Evolutionary conservation across 2,329 filamentous ascomycete species (phyloP).

Genomic region (Septoria petroselini): DNA sequence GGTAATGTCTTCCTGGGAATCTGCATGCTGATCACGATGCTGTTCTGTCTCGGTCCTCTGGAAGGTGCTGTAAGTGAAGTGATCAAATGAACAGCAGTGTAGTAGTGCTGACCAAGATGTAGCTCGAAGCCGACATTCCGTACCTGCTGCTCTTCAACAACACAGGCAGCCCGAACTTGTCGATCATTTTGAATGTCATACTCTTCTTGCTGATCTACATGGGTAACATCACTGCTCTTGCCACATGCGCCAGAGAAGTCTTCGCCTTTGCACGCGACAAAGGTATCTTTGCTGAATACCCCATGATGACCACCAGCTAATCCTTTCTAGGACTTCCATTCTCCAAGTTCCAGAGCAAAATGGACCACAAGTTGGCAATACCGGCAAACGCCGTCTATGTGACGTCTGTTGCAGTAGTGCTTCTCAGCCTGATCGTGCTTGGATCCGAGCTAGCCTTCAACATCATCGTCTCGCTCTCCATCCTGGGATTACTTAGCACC

Average conservation of each 20-base stretch:
- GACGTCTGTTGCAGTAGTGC: conserved; percentile 32
- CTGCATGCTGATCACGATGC: conserved; percentile 30
- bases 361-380: conserved; percentile 33
- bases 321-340: conserved; percentile 34
- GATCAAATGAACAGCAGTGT: neutral
- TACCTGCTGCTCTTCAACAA: conserved; percentile 33
- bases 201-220: conserved; percentile 31
- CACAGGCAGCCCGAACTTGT: conserved; percentile 26
- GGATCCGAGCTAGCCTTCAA: conserved; percentile 40
- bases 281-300: conserved; percentile 2
- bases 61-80: conserved; percentile 27
- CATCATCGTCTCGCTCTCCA: conserved; percentile 38
- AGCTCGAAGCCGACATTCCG: conserved; percentile 25
- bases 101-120: neutral
- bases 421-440: conserved; percentile 39
- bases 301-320: conserved; percentile 26
- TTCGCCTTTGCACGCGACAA: conserved; percentile 46
- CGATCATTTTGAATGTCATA: conserved; percentile 30
- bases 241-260: conserved; percentile 44
- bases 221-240: conserved; percentile 38
- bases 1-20: conserved; percentile 28
- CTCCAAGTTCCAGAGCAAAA: conserved; percentile 32
- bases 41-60: conserved; percentile 35
- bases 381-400: conserved; percentile 39
- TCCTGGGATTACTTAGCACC: conserved; percentile 37